Base-by-base conservation (phyloP, 1,284 basidiomycete genomes). In the Ganoderma multipileum region DNA sequence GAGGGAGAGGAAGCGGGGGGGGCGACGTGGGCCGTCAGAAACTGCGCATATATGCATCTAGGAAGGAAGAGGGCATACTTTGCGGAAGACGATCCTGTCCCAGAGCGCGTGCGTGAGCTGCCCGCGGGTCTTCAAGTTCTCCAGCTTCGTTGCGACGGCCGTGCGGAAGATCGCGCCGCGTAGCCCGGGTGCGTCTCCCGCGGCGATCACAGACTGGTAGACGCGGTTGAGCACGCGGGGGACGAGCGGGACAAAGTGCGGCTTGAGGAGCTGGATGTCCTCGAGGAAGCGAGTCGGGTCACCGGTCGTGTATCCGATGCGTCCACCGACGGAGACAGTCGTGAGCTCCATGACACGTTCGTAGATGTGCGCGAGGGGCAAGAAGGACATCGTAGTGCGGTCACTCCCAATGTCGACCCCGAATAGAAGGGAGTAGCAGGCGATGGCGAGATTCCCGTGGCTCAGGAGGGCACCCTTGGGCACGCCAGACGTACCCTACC, bases 11-110 rank as follows among this genome's bases (percentile, higher is more conserved):
- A 59, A 20, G 47, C 26, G 30, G 39, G 20, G 12, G 6, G 20
- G n/a, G 36, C 33, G 52, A 26, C 23, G 38, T 11, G 62, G 3
- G 33, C 11, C 30, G 12, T 63, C 28, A 44, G 5, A 36, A 47
- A 14, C 0, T 33, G 52, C 52, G 28, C 52, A 55, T 55, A 55
- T 18, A 26, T 12, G 12, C 14, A 41, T 26, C 39, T 28, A 61
- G 36, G 30, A 30, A n/a, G 8, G 23, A 23, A n/a, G 26, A n/a
- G 54, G 62, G 67, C 67, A 30, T 65, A 95, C 94, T 89, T 99
- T 99, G 74, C 89, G 87, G 85, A 99, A 99, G 2, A 99, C 93
- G 50, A 99, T 80, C 47, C 87, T 87, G 79, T 99, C 98, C 91
- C 95, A 99, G 63, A 99, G 81, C 11, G 89, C 79, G 79, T 99